phyloP scores from a whole-genome alignment of 2,329 filamentous ascomycete genomes.

The Pyricularia sp. region DNA sequence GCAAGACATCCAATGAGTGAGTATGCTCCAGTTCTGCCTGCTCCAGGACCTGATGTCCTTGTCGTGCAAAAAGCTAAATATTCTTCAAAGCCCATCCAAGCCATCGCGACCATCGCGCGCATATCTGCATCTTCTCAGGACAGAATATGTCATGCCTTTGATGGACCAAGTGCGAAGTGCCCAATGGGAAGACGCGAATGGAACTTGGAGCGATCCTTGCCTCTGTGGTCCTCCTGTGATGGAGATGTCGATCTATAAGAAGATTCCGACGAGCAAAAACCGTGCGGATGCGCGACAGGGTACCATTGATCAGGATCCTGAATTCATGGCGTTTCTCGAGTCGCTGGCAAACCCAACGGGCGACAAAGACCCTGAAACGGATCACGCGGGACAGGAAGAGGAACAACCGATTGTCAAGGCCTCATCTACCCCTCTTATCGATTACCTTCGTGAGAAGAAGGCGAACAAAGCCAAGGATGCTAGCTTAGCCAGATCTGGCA shows the following conservation, averaged over 20 bases:
- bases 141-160: slow-evolving; percentile 56
- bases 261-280: slow-evolving; percentile 64
- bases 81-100: slow-evolving; percentile 61
- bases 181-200: slow-evolving; percentile 74
- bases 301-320: slow-evolving; percentile 91
- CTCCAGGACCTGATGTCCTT: not conserved
- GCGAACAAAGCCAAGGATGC: slow-evolving; percentile 58
- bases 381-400: slow-evolving; percentile 39
- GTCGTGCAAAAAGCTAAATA: slow-evolving; percentile 6
- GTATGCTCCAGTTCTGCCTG: slow-evolving; percentile 17
- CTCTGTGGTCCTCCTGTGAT: slow-evolving; percentile 71
- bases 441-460: slow-evolving; percentile 87
- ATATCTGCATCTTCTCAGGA: slow-evolving; percentile 72
- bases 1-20: slow-evolving; percentile 78
- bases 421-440: slow-evolving; percentile 79
- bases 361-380: slow-evolving; percentile 36
- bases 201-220: slow-evolving; percentile 60
- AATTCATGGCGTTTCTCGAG: slow-evolving; percentile 90
- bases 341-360: slow-evolving; percentile 63
- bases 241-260: slow-evolving; percentile 77
- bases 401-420: slow-evolving; percentile 48
- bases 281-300: slow-evolving; percentile 79
- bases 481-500: slow-evolving; percentile 42
- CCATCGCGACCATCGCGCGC: slow-evolving; percentile 71
- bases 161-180: slow-evolving; percentile 60